These are phyloP conservation scores for Coccomyxa sp. DNA, from an alignment of 139 green algal species.

Conservation along the genomic window DNA sequence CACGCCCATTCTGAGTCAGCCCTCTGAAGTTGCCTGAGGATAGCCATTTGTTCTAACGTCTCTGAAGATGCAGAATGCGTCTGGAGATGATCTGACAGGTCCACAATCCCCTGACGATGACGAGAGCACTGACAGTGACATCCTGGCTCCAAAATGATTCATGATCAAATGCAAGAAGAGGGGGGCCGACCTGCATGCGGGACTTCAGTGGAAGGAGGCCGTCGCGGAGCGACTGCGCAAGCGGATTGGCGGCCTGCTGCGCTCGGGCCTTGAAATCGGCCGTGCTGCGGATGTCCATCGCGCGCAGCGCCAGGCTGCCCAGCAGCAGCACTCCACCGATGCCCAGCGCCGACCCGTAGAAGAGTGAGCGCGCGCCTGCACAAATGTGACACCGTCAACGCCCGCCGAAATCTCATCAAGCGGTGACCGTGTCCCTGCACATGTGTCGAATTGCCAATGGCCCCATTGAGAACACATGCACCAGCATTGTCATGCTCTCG, in stretches of 20 bases:
- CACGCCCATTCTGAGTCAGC: too few species aligned
- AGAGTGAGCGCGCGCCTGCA: slow-evolving; percentile 14
- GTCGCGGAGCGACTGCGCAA: not conserved
- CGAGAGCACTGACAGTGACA: too few species aligned
- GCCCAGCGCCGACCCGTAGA: slow-evolving; percentile 21
- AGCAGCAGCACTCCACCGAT: slow-evolving; percentile 7
- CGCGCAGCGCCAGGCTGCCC: not conserved
- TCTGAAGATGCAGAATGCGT: too few species aligned
- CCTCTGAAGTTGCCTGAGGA: too few species aligned
- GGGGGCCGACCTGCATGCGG: not conserved
- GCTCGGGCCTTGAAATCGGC: not conserved
- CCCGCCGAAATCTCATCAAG: too few species aligned
- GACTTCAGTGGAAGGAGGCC: not conserved
- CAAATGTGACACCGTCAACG: not conserved
- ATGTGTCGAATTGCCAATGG: not conserved
- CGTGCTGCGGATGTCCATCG: not conserved
- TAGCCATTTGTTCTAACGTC: too few species aligned
- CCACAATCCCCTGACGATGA: too few species aligned
- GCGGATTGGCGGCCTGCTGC: not conserved
- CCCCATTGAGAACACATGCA: not conserved
- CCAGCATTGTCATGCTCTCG: not conserved
- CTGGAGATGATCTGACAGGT: too few species aligned
- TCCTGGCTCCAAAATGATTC: too few species aligned
- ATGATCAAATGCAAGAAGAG: not conserved
- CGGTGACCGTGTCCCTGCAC: not conserved